A percentile compares a stretch with the other conserved stretches of the same genome.
Evolutionary conservation across 495 filamentous ascomycete species (phyloP).

Genomic region (Lasiosphaeris hirsuta): DNA sequence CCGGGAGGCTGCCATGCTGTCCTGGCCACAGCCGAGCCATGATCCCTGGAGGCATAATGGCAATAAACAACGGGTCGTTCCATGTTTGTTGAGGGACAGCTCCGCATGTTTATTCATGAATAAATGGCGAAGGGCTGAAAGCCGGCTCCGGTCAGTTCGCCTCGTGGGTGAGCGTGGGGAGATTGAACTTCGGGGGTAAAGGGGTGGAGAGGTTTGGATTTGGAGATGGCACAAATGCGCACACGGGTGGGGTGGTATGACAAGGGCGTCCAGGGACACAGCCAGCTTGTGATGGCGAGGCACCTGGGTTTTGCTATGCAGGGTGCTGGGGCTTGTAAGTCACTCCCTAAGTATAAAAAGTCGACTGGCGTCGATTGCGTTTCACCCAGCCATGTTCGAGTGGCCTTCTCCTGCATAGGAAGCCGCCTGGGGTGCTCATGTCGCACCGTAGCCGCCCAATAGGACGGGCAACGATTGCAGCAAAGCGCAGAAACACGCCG

Average conservation of each 20-base stretch:
- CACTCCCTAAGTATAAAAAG: constrained; percentile 5
- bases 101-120: constrained; percentile 5
- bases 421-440: too few species aligned
- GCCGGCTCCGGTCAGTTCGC: not conserved
- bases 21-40: not conserved
- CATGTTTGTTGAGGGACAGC: constrained; percentile 1
- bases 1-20: not conserved
- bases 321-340: not conserved
- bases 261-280: not conserved
- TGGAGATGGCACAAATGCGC: not conserved
- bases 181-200: not conserved
- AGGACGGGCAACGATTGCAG: too few species aligned
- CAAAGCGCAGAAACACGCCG: too few species aligned
- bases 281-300: constrained; percentile 1
- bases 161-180: not conserved
- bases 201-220: constrained; percentile 1
- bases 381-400: not conserved
- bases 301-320: not conserved
- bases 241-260: not conserved
- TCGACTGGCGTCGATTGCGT: not conserved
- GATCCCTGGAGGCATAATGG: not conserved
- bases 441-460: too few species aligned
- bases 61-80: not conserved
- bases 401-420: not conserved
- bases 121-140: not conserved